These are phyloP conservation scores for Globisporangium nodosum DNA, from an alignment of 352 stramenopile species.

Conservation along the genomic window DNA sequence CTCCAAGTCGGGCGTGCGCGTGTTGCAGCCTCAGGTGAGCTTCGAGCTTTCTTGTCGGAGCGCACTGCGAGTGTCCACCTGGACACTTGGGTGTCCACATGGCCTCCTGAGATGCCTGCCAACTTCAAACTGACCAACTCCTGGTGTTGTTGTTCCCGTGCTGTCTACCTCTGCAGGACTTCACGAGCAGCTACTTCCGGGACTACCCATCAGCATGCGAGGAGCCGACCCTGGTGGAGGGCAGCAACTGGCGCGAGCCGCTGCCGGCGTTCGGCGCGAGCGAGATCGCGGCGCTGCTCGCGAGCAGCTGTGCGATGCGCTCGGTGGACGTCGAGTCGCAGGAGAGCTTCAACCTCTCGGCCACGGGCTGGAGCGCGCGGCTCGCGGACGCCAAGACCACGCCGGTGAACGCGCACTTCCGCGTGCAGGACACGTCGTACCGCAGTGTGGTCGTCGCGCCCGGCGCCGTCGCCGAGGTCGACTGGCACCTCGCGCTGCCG, in stretches of 20 bases:
- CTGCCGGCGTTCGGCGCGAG: conserved; percentile 27
- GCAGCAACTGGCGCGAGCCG: conserved; percentile 24
- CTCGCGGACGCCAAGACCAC: conserved; percentile 12
- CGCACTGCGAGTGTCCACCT: no score
- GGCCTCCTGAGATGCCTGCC: neutral
- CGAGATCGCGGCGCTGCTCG: conserved; percentile 13
- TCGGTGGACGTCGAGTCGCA: conserved; percentile 17
- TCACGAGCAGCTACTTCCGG: conserved; percentile 26
- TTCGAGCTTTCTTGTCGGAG: neutral
- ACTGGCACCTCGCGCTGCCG: conserved; percentile 41
- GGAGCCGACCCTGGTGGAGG: conserved; percentile 13
- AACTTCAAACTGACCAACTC: neutral
- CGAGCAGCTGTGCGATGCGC: conserved; percentile 12
- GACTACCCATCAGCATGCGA: conserved; percentile 9
- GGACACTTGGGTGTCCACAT: neutral
- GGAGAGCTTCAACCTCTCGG: conserved; percentile 17
- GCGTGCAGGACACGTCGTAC: conserved; percentile 36
- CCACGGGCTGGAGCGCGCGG: conserved; percentile 12
- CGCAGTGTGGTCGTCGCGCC: conserved; percentile 38
- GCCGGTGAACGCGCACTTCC: conserved; percentile 51
- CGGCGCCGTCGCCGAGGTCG: conserved; percentile 40
- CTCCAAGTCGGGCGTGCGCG: conserved; percentile 30
- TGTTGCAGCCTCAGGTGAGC: conserved; percentile 17
- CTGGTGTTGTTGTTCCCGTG: neutral
- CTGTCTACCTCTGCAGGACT: conserved; percentile 10